These are phyloP conservation scores for Phytophthora vignae DNA, from an alignment of 352 stramenopile species.

Conservation along the genomic window DNA sequence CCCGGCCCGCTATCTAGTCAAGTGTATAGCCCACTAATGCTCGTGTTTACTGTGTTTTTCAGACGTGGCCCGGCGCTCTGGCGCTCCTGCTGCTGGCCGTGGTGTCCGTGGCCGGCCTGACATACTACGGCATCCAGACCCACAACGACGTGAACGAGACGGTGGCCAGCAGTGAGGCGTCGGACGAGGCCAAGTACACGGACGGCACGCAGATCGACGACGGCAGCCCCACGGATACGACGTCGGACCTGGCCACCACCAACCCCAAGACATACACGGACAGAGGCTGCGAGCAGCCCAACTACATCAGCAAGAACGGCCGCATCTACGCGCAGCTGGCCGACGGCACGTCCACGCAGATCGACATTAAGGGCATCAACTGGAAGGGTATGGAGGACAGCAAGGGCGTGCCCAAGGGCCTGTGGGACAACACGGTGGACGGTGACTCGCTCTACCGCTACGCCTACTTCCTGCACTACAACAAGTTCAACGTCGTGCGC, in stretches of 20 bases:
- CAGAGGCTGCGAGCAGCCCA: slow-evolving; percentile 78
- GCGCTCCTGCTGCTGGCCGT: slow-evolving; percentile 65
- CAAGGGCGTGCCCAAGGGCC: slow-evolving; percentile 73
- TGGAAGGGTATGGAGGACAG: slow-evolving; percentile 85
- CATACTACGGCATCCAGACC: slow-evolving; percentile 78
- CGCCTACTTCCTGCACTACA: slow-evolving; percentile 72
- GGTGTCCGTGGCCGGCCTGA: slow-evolving; percentile 69
- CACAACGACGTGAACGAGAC: slow-evolving; percentile 65
- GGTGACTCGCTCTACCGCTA: slow-evolving; percentile 83
- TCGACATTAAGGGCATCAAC: slow-evolving; percentile 89
- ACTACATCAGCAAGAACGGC: slow-evolving; percentile 85
- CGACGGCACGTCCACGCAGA: slow-evolving; percentile 60
- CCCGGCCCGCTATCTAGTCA: not conserved
- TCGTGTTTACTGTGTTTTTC: not conserved
- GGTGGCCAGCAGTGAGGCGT: slow-evolving; percentile 56
- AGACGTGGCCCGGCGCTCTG: slow-evolving; percentile 85
- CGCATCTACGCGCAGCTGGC: slow-evolving; percentile 68
- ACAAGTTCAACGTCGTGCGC: slow-evolving; percentile 87
- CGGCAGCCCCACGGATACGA: slow-evolving; percentile 52
- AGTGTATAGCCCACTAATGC: too few relatives aligned
- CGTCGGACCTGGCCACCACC: slow-evolving; percentile 60
- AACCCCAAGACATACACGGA: slow-evolving; percentile 83
- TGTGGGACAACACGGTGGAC: slow-evolving; percentile 86
- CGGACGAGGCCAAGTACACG: slow-evolving; percentile 54
- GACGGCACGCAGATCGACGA: slow-evolving; percentile 76